These are phyloP conservation scores for Dalbergia cultrata DNA, from an alignment of 306 rosid genomes.

Conservation along the genomic window DNA sequence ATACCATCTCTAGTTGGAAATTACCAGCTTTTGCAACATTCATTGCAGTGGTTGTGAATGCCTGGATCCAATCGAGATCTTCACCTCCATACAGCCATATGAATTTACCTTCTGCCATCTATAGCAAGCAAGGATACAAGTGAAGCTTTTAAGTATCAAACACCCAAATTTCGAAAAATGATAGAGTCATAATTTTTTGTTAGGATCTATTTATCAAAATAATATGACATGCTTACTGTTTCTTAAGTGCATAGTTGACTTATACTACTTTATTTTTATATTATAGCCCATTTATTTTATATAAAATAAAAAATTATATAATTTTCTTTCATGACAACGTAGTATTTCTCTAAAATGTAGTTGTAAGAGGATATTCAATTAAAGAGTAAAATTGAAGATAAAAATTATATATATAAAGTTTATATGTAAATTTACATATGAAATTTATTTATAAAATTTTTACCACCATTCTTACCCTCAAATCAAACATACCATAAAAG, in stretches of 20 bases:
- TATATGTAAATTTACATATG: too few species aligned
- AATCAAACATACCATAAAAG: too few species aligned
- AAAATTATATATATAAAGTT: too few species aligned
- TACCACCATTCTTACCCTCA: too few species aligned
- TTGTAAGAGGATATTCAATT: not conserved
- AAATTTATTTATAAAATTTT: too few species aligned
- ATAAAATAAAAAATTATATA: too few species aligned
- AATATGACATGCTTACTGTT: not conserved
- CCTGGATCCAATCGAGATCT: slow-evolving; percentile 76
- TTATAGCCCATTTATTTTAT: too few species aligned
- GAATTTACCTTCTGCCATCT: slow-evolving; percentile 61
- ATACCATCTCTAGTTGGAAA: slow-evolving; percentile 62
- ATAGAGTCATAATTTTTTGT: not conserved
- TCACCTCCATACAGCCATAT: slow-evolving; percentile 86
- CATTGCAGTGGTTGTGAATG: slow-evolving; percentile 61
- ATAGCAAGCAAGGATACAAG: slow-evolving; percentile 10
- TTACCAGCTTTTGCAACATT: slow-evolving; percentile 55
- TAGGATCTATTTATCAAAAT: not conserved
- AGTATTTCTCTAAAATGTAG: not conserved
- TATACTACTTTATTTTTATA: too few species aligned
- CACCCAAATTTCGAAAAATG: not conserved
- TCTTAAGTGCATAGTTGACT: too few species aligned
- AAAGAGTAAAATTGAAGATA: too few species aligned
- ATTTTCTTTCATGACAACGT: too few species aligned
- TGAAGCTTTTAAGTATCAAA: not conserved